Evolutionary conservation across 257 asterid genomes (phyloP), one percentile per base, ranked within the genome.

Genomic region (Datura wrightii): DNA sequence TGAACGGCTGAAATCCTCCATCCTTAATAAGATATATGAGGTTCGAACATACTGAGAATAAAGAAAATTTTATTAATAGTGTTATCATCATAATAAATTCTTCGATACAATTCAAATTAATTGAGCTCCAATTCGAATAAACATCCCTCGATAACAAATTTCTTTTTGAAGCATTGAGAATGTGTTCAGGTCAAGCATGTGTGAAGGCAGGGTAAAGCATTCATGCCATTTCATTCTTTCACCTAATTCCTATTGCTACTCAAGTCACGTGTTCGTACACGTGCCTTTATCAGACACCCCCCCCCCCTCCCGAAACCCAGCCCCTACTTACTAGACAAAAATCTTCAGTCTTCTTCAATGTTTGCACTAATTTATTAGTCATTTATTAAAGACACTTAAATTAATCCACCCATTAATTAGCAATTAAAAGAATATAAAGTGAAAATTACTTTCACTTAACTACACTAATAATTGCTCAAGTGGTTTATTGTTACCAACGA

Each of bases 181-280:
- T 18, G 70, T 83, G 59, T 67, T 79, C 52, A 55, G 79, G 83
- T 86, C 88, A 85, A 84, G 78, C 89, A 85, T 86, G 91, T 88
- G 88, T 48, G 6, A 18, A 10, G 13, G 70, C 84, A 82, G 65
- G 62, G 10, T 85, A 80, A 42, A 69, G 84, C 63, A 72, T 83
- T 79, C 97, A 92, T 93, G 88, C 92, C 87, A 82, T 92, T 91
- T 87, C 89, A 82, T 88, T 89, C 90, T 82, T 85, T 90, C 79
- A 92, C 97, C 97, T 93, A 92, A 92, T 89, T 88, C 91, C 60
- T 9, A 6, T 8, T 37, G 58, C 89, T 87, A 85, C 39, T 31
- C 88, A 79, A 34, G 39, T 90, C 97, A 92, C 96, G 94, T 90
- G 95, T 83, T 83, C 34, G 1, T 87, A 60, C 91, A 91, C 90